A percentile compares a stretch with the other conserved stretches of the same genome.
phyloP scores from a whole-genome alignment of 179 eudicot genomes.

The Pouteria campechiana region DNA sequence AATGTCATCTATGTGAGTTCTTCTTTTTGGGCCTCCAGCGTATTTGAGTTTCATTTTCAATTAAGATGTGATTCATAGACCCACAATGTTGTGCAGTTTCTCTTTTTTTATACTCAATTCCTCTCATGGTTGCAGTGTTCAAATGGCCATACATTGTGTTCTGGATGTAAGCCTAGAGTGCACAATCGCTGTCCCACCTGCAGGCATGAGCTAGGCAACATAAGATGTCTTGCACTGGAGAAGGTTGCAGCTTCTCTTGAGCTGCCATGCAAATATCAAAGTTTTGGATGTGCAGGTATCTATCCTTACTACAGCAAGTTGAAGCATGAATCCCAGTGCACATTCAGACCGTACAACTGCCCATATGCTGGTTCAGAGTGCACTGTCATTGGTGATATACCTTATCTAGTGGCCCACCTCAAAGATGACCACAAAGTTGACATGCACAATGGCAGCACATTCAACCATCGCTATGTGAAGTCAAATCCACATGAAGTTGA shows the following conservation, averaged over 20 bases:
- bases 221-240: constrained; percentile 70
- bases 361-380: constrained; percentile 87
- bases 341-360: constrained; percentile 65
- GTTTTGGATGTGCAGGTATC: constrained; percentile 58
- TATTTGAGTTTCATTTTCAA: too few relatives aligned
- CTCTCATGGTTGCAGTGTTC: constrained; percentile 39
- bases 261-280: constrained; percentile 76
- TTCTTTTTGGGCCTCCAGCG: too few relatives aligned
- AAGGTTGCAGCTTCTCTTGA: constrained; percentile 83
- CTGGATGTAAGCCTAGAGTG: constrained; percentile 75
- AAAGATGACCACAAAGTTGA: constrained; percentile 81
- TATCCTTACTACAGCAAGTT: constrained; percentile 79
- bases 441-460: constrained; percentile 77
- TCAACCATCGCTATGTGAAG: constrained; percentile 81
- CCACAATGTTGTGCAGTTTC: neutral
- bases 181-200: constrained; percentile 88
- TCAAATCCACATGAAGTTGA: constrained; percentile 77
- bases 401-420: constrained; percentile 52
- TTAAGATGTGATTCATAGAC: too few relatives aligned
- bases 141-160: constrained; percentile 75
- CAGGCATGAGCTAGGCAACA: constrained; percentile 85
- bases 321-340: constrained; percentile 66
- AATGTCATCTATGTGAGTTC: too few relatives aligned
- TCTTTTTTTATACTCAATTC: neutral
- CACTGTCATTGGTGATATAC: constrained; percentile 57